Base-by-base conservation (phyloP, 768 basidiomycete genomes). In the Pleurotus tuoliensis region DNA sequence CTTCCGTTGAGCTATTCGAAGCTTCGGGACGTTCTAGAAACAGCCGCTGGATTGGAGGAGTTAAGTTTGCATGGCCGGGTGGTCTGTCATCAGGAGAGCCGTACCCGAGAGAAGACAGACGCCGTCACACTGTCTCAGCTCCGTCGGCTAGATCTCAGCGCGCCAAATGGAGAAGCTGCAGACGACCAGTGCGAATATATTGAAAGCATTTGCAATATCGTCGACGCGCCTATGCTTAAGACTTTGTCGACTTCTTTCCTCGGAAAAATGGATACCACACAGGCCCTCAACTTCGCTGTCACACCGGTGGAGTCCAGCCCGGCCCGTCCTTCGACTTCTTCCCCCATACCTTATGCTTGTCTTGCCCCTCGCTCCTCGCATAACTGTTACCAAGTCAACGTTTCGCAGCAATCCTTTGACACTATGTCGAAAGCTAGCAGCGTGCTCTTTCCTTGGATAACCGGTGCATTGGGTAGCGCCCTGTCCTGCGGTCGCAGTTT, bases 1-100 rank as follows among this genome's bases (percentile, higher is more conserved):
- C 51, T 53, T n/a, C 51, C 51, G 24, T 41, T 53, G 51, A 53
- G 51, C 51, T 53, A 53, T 39, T 6, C 51, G 6, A 53, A 53
- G 51, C 39, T 53, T 20, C 37, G 20, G 39, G 51, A 53, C n/a
- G 39, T 53, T 25, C 22, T 53, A 18, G n/a, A 53, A 7, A 39
- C 18, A 8, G 51, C 51, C 4, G n/a, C 39, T 38, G 51, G 39
- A n/a, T 30, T 53, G 38, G 51, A 53, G 39, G 39, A 53, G 25
- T 38, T 53, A 18, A n/a, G 37, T 5, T 39, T 53, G 18, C 51
- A 53, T 9, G 51, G 51, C 13, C 39, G 51, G 12, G 51, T 53
- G n/a, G 39, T 53, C 22, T 53, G 51, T 25, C 51, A 53, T 53
- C 51, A 39, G 15, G 51, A 53, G 24, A 41, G 39, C 27, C 51